These are phyloP conservation scores for Trichophyton schoenleinii DNA, from an alignment of 2,329 filamentous ascomycete species.

Conservation along the genomic window DNA sequence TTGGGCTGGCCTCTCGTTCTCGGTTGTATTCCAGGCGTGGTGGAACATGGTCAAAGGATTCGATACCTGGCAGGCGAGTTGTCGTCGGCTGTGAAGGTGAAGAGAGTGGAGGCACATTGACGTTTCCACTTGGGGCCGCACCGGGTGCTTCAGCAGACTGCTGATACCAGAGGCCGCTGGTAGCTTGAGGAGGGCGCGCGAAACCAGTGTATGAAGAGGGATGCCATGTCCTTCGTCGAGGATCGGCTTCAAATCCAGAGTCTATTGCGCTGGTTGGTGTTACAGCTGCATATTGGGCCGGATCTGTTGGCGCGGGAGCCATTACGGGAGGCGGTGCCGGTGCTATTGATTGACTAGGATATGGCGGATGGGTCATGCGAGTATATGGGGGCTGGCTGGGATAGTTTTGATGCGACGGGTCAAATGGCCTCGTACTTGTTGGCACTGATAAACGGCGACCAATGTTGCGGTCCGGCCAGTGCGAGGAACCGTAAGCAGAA, in stretches of 20 bases:
- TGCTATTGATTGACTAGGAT: neutral
- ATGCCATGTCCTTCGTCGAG: conserved; percentile 82
- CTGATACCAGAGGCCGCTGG: conserved; percentile 63
- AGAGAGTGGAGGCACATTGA: conserved; percentile 15
- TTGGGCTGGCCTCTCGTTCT: conserved; percentile 57
- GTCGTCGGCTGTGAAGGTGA: conserved; percentile 46
- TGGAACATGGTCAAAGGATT: conserved; percentile 72
- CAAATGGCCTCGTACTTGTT: conserved; percentile 61
- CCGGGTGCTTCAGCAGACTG: conserved; percentile 53
- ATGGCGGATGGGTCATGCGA: conserved; percentile 7
- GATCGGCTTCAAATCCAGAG: conserved; percentile 53
- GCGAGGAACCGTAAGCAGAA: conserved; percentile 46
- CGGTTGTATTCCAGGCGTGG: conserved; percentile 46
- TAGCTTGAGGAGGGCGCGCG: conserved; percentile 43
- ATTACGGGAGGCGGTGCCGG: neutral
- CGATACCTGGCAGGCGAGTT: conserved; percentile 72
- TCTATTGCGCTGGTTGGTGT: conserved; percentile 52
- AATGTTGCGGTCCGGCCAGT: conserved; percentile 51
- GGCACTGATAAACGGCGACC: conserved; percentile 67
- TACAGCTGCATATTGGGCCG: conserved; percentile 47
- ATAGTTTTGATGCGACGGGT: conserved; percentile 44
- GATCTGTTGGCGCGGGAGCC: conserved; percentile 39
- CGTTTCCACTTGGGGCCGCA: neutral
- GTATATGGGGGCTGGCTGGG: neutral
- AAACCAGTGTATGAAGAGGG: conserved; percentile 54